Evolutionary conservation across 176 grass and related monocot species (phyloP).

Genomic region (Zizania latifolia): DNA sequence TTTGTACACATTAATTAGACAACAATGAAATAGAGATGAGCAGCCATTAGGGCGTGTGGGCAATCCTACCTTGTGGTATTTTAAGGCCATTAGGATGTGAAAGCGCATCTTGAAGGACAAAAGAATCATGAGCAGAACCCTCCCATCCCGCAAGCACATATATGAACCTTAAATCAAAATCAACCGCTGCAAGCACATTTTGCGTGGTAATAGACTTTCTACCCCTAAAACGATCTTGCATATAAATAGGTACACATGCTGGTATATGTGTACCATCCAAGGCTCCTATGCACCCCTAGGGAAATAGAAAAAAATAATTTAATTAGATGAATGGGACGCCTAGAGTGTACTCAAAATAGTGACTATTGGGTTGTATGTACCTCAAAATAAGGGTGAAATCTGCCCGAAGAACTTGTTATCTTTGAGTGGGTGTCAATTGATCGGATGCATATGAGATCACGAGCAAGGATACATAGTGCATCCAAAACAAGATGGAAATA

Average conservation of each 20-base stretch:
- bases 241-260: neutral
- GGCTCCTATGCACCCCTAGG: too few relatives aligned
- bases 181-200: too few relatives aligned
- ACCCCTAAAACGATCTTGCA: neutral
- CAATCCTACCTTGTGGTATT: slow-evolving; percentile 13
- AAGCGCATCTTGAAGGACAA: neutral
- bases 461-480: neutral
- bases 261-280: too few relatives aligned
- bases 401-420: too few relatives aligned
- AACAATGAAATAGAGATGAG: neutral
- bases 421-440: too few relatives aligned
- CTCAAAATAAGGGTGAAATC: too few relatives aligned
- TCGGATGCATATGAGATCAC: neutral
- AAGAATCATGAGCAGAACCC: neutral
- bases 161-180: too few relatives aligned
- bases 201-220: neutral
- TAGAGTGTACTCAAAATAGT: neutral
- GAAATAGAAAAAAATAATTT: too few relatives aligned
- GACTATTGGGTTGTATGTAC: neutral
- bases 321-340: neutral
- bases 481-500: neutral
- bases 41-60: too few relatives aligned
- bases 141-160: neutral
- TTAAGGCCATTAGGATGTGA: neutral
- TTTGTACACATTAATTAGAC: neutral